A percentile compares a stretch with the other conserved stretches of the same genome.
Conservation (phyloP, 306 rosid genomes). For the Neltuma alba region DNA sequence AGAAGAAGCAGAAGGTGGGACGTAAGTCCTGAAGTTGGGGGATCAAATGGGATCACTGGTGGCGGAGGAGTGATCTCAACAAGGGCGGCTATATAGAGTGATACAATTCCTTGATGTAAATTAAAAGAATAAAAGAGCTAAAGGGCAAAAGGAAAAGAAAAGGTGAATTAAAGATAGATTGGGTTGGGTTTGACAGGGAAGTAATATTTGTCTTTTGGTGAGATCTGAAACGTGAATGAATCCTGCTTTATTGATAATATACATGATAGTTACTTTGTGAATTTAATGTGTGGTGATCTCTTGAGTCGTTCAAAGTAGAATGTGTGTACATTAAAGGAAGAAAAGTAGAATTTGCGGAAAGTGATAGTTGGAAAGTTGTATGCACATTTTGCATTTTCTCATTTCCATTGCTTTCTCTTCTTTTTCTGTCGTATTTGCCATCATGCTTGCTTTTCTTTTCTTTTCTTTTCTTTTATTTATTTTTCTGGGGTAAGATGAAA, state of each 20-base stretch:
- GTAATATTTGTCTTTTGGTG: neutral
- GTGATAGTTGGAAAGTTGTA: neutral
- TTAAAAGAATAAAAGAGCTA: constrained; percentile 9
- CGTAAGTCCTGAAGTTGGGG: constrained; percentile 37
- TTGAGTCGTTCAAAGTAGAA: constrained; percentile 25
- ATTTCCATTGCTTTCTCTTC: neutral
- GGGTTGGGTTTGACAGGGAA: constrained; percentile 14
- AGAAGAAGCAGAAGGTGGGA: constrained; percentile 50
- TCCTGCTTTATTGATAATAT: constrained; percentile 7
- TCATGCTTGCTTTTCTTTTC: neutral
- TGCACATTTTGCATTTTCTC: neutral
- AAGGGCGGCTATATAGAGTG: constrained; percentile 21
- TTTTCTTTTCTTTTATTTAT: too few relatives aligned
- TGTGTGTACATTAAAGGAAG: neutral
- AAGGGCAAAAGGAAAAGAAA: neutral
- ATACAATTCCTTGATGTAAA: constrained; percentile 25
- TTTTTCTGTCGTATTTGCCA: neutral
- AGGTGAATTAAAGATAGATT: neutral
- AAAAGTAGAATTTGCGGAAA: constrained; percentile 14
- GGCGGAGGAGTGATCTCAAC: constrained; percentile 20
- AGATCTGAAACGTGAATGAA: constrained; percentile 1
- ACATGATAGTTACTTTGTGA: neutral
- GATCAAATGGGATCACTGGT: constrained; percentile 26
- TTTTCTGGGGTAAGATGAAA: neutral
- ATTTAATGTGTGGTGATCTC: constrained; percentile 16